A percentile compares a stretch with the other conserved stretches of the same genome.
phyloP scores from a whole-genome alignment of 106 monocot species.

The Allium cepa region DNA sequence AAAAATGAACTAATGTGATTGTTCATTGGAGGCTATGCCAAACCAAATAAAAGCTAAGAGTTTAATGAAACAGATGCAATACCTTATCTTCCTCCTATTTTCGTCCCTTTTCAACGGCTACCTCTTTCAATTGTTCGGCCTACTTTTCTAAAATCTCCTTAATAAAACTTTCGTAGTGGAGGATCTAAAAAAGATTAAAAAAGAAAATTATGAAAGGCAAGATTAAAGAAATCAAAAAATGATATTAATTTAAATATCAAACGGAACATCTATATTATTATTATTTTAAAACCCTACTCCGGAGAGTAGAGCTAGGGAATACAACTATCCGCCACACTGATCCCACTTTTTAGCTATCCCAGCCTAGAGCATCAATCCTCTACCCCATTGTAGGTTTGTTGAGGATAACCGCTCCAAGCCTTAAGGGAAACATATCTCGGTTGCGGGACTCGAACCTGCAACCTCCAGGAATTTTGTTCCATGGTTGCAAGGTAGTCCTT shows the following conservation, averaged over 20 bases:
- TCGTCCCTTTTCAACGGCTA: conserved; percentile 77
- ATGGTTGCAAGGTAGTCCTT: too few relatives aligned
- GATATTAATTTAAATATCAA: background rate
- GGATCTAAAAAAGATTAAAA: conserved; percentile 32
- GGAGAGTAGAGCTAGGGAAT: too few relatives aligned
- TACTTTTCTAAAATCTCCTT: conserved; percentile 87
- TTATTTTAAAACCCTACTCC: too few relatives aligned
- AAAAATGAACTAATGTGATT: background rate
- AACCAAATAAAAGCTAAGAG: background rate
- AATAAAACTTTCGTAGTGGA: conserved; percentile 49
- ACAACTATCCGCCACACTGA: too few relatives aligned
- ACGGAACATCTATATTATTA: conserved; percentile 58
- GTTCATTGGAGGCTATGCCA: background rate
- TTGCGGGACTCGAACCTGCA: too few relatives aligned
- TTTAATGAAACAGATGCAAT: conserved; percentile 2
- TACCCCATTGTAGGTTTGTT: too few relatives aligned
- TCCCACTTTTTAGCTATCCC: too few relatives aligned
- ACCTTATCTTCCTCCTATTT: conserved; percentile 93
- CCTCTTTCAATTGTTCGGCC: conserved; percentile 69
- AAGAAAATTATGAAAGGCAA: background rate
- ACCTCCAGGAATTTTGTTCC: too few relatives aligned
- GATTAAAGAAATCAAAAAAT: background rate
- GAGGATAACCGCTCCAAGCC: too few relatives aligned
- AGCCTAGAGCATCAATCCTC: too few relatives aligned
- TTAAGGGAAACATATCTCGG: too few relatives aligned